phyloP scores from a whole-genome alignment of 208 protist genomes.

The Trypanosoma congolense region DNA sequence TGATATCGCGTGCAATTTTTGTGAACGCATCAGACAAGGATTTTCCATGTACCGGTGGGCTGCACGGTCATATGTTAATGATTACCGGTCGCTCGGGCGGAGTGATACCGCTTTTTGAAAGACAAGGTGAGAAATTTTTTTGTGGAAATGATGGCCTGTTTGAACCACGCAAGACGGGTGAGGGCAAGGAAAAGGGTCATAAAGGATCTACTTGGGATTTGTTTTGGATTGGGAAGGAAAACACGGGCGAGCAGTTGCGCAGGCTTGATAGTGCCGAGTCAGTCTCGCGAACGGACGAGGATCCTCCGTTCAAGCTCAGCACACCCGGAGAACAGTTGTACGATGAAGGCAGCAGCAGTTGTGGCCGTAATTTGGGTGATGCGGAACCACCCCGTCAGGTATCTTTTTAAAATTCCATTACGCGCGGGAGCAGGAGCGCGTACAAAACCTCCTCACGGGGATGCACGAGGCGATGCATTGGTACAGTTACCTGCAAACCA shows the following conservation, averaged over 20 bases:
- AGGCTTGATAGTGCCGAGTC: too few species aligned
- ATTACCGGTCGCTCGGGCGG: neutral
- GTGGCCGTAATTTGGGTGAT: neutral
- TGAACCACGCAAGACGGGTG: too few species aligned
- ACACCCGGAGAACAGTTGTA: too few species aligned
- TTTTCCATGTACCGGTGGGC: slow-evolving; percentile 15
- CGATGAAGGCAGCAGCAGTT: neutral
- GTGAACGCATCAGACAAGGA: slow-evolving; percentile 21
- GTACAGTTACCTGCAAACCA: slow-evolving; percentile 46
- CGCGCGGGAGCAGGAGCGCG: slow-evolving; percentile 65
- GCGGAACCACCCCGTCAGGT: neutral
- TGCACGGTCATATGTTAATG: slow-evolving; percentile 17
- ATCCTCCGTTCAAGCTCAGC: too few species aligned
- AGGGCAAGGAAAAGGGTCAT: too few species aligned
- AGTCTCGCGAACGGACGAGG: too few species aligned
- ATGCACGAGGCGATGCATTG: slow-evolving; percentile 51
- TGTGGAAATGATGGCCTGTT: neutral
- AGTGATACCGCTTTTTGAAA: slow-evolving; percentile 11
- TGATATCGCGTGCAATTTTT: slow-evolving; percentile 25
- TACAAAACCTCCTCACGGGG: slow-evolving; percentile 47
- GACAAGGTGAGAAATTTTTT: neutral
- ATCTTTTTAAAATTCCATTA: slow-evolving; percentile 57
- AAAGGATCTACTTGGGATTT: too few species aligned
- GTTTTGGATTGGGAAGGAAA: too few species aligned
- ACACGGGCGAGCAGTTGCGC: too few species aligned